phyloP scores from a whole-genome alignment of 1,284 basidiomycete species.

The Ustilago hordei region DNA sequence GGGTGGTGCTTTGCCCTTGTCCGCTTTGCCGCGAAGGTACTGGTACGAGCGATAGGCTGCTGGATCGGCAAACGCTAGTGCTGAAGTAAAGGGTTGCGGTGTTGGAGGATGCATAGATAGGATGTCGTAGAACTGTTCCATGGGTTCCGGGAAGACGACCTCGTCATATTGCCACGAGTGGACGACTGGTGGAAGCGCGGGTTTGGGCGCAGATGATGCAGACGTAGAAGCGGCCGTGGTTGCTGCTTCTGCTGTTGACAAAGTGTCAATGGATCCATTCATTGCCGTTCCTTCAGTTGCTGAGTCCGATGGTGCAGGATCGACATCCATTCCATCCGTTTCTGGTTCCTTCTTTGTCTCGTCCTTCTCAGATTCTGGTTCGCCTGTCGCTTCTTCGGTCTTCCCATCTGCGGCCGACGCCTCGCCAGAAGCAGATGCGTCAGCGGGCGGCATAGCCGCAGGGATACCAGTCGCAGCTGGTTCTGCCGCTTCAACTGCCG shows the following conservation, averaged over 20 bases:
- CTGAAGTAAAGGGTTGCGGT: slow-evolving; percentile 70
- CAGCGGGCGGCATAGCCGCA: slow-evolving; percentile 38
- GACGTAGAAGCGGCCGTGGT: slow-evolving; percentile 3
- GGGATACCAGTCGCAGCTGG: slow-evolving; percentile 68
- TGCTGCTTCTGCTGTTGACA: neutral
- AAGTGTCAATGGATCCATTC: neutral
- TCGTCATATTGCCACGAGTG: slow-evolving; percentile 99
- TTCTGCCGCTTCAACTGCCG: slow-evolving; percentile 76
- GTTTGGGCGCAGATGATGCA: slow-evolving; percentile 20
- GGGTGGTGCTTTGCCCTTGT: slow-evolving; percentile 1
- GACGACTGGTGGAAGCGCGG: slow-evolving; percentile 63
- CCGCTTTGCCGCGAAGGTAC: slow-evolving; percentile 21
- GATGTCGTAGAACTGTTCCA: slow-evolving; percentile 85
- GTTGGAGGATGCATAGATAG: slow-evolving; percentile 86
- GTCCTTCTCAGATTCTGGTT: neutral
- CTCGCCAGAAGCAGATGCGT: slow-evolving; percentile 30
- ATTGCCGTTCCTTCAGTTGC: slow-evolving; percentile 8
- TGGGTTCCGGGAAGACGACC: slow-evolving; percentile 94
- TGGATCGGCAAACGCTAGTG: slow-evolving; percentile 61
- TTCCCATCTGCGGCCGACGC: neutral
- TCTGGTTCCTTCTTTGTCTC: slow-evolving; percentile 17
- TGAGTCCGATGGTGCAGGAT: slow-evolving; percentile 14
- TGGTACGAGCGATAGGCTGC: slow-evolving; percentile 53
- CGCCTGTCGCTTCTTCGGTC: neutral
- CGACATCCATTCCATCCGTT: slow-evolving; percentile 31